Conservation (phyloP, 1,284 basidiomycete genomes). For the Boletus sp. region DNA sequence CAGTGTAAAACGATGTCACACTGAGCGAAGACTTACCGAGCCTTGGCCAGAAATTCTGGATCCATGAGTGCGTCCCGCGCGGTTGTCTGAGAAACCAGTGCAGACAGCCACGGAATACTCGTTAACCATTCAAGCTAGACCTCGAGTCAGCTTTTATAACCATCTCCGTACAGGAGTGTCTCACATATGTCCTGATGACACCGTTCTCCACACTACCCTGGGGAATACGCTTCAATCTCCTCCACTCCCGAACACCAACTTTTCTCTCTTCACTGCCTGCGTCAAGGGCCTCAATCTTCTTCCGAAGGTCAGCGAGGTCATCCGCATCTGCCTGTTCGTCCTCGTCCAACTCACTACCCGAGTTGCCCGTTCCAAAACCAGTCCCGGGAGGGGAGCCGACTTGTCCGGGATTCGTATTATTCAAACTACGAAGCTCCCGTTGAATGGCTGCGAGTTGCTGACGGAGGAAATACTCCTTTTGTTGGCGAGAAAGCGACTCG, state of each 20-base stretch:
- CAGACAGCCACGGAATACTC: slow-evolving; percentile 68
- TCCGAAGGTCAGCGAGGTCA: slow-evolving; percentile 74
- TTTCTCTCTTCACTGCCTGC: slow-evolving; percentile 73
- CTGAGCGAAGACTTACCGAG: slow-evolving; percentile 34
- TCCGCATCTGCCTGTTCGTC: slow-evolving; percentile 75
- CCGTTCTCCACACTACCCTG: slow-evolving; percentile 75
- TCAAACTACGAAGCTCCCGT: slow-evolving; percentile 72
- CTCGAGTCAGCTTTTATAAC: slow-evolving; percentile 13
- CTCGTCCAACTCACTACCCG: slow-evolving; percentile 55
- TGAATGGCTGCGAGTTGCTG: slow-evolving; percentile 89
- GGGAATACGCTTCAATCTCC: slow-evolving; percentile 68
- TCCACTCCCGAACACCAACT: slow-evolving; percentile 81
- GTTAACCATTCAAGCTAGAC: slow-evolving; percentile 79
- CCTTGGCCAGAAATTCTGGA: slow-evolving; percentile 55
- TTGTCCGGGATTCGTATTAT: slow-evolving; percentile 28
- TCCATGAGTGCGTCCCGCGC: slow-evolving; percentile 41
- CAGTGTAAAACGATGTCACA: neutral
- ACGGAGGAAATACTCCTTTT: slow-evolving; percentile 78
- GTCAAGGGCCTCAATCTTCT: slow-evolving; percentile 76
- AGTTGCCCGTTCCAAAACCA: slow-evolving; percentile 17
- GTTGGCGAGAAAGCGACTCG: slow-evolving; percentile 74
- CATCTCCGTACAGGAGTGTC: neutral
- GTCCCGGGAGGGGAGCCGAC: slow-evolving; percentile 8
- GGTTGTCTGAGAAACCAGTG: slow-evolving; percentile 26
- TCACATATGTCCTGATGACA: slow-evolving; percentile 72